Evolutionary conservation across 805 yeast genomes (phyloP), one percentile per base, ranked within the genome.

Genomic region (Candida sanyiensis): DNA sequence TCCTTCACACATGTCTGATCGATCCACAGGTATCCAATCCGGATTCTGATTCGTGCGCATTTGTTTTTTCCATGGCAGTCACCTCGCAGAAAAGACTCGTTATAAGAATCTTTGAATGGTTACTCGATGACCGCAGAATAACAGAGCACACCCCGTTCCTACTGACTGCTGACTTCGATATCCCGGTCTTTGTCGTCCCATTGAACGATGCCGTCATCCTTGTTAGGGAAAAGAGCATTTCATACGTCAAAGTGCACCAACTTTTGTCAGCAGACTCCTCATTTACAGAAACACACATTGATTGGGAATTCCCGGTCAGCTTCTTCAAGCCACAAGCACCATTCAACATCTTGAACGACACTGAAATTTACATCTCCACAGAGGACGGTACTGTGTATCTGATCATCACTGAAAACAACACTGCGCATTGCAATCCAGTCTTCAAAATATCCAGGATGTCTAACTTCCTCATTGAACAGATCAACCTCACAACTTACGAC

Each of bases 201-300:
- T 51, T 69, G 17, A 52, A 61, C 7, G 56, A 59, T 12, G 56
- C 64, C 9, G 67, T 72, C 23, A 49, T 73, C 16, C 62, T 69
- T 41, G 63, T 72, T 6, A 51, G 56, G 37, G 59, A 61, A 15
- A 46, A 57, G 3, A 57, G 54, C 21, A 37, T 73, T 4, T 49
- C 60, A 5, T 41, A 69, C 0, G 57, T 72, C 2, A 60, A 67
- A 5, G 51, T 67, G 4, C 72, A 70, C 42, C 68, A 71, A 35
- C 66, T 74, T 3, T 51, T 70, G 16, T 69, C 77, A 5, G 79
- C 73, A 0, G 69, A 69, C 35, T 62, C 64, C 37, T 51, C 61
- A 20, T 69, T 71, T 40, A 39, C 45, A 2, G 38, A 41, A 4
- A 29, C 25, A 10, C 56, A 31, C 38, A 55, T 30, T 45, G 47